Evolutionary conservation across 306 rosid species (phyloP).

Genomic region (Biancaea sappan): DNA sequence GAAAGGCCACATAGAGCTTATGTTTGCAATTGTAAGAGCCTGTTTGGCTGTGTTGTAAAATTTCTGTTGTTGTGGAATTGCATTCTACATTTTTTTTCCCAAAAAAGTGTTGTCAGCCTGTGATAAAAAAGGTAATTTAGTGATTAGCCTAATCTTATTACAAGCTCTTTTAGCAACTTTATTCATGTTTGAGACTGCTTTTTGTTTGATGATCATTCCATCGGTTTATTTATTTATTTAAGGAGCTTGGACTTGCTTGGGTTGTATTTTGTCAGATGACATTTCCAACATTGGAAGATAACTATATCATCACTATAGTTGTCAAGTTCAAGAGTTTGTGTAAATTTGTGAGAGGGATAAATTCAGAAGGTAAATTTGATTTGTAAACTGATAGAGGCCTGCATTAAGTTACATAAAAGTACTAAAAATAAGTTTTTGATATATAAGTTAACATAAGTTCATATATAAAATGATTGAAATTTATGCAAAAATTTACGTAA

Average conservation of each 20-base stretch:
- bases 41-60: background rate
- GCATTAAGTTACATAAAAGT: no score
- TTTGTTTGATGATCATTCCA: background rate
- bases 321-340: no score
- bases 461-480: no score
- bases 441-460: no score
- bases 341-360: no score
- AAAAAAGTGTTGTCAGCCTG: background rate
- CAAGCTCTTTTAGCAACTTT: background rate
- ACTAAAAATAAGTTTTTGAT: no score
- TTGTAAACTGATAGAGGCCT: no score
- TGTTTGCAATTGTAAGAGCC: conserved; percentile 9
- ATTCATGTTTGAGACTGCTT: background rate
- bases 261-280: conserved; percentile 27
- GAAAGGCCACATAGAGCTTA: conserved; percentile 55
- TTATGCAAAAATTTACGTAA: no score
- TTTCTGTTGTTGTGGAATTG: background rate
- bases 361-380: no score
- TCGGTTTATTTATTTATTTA: no score
- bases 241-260: background rate
- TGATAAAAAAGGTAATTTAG: background rate
- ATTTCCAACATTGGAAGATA: conserved; percentile 30
- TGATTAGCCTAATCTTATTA: background rate
- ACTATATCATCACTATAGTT: conserved; percentile 22
- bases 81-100: background rate